phyloP scores from a whole-genome alignment of 257 asterid genomes.

The Fraxinus americana region DNA sequence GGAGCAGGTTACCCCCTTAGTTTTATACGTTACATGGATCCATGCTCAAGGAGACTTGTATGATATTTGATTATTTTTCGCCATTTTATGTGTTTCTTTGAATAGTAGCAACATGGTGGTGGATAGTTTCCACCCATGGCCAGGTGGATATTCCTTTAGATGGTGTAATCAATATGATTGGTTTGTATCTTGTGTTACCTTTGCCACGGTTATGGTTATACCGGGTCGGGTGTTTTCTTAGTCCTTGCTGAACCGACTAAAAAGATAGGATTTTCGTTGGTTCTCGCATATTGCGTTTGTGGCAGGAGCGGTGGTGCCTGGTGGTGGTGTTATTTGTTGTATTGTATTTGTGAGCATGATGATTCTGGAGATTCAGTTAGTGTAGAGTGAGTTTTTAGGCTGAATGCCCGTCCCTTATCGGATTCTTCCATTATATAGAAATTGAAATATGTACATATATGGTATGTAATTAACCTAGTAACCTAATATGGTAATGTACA shows the following conservation, averaged over 20 bases:
- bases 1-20: slow-evolving; percentile 59
- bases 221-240: background rate
- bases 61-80: background rate
- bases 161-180: background rate
- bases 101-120: background rate
- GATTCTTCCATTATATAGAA: too few species aligned
- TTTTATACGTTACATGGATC: background rate
- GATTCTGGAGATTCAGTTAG: background rate
- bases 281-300: background rate
- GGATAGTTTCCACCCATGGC: background rate
- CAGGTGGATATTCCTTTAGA: background rate
- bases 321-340: background rate
- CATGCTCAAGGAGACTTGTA: background rate
- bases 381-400: background rate
- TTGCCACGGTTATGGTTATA: background rate
- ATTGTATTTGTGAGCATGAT: background rate
- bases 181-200: too few species aligned
- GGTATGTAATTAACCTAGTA: too few species aligned
- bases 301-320: background rate
- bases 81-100: background rate
- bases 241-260: too few species aligned
- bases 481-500: too few species aligned
- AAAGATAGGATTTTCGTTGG: background rate
- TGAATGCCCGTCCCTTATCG: too few species aligned
- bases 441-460: too few species aligned